phyloP scores from a whole-genome alignment of 768 basidiomycete species.

The Auriscalpium microsporum region DNA sequence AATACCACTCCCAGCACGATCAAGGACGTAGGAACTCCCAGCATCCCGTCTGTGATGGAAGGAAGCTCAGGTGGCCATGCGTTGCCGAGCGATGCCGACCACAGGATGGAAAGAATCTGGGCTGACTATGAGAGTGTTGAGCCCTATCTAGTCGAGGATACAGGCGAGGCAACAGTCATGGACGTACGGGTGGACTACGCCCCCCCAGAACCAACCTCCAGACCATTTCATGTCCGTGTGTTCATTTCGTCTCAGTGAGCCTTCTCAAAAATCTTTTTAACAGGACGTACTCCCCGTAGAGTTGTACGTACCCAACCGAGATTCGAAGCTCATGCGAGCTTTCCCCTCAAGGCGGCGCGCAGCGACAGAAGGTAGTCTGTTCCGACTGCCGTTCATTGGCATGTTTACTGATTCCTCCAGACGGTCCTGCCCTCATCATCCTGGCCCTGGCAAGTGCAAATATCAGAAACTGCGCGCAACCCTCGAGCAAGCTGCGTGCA shows the following conservation, averaged over 20 bases:
- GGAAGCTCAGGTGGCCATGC: constrained; percentile 22
- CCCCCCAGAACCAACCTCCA: constrained; percentile 33
- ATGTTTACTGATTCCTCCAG: constrained; percentile 27
- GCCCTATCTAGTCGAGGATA: constrained; percentile 51
- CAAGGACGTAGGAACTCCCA: constrained; percentile 5
- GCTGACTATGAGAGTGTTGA: constrained; percentile 79
- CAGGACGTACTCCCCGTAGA: constrained; percentile 77
- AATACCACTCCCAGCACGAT: constrained; percentile 2
- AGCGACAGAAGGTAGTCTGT: constrained; percentile 50
- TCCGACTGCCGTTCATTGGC: neutral
- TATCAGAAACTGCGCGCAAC: constrained; percentile 77
- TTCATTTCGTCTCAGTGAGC: neutral
- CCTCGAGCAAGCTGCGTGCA: constrained; percentile 78
- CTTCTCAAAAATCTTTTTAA: neutral
- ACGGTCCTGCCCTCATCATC: constrained; percentile 84
- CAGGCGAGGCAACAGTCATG: constrained; percentile 36
- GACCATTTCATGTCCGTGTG: constrained; percentile 49
- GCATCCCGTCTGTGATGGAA: neutral
- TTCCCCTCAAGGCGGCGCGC: constrained; percentile 33
- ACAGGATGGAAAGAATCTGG: constrained; percentile 77
- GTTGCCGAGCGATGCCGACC: constrained; percentile 78
- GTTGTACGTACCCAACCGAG: constrained; percentile 58
- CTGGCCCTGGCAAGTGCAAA: constrained; percentile 83
- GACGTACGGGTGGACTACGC: constrained; percentile 52
- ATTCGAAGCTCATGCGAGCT: constrained; percentile 37